phyloP scores from a whole-genome alignment of 306 rosid species.

The Crataegus laevigata region DNA sequence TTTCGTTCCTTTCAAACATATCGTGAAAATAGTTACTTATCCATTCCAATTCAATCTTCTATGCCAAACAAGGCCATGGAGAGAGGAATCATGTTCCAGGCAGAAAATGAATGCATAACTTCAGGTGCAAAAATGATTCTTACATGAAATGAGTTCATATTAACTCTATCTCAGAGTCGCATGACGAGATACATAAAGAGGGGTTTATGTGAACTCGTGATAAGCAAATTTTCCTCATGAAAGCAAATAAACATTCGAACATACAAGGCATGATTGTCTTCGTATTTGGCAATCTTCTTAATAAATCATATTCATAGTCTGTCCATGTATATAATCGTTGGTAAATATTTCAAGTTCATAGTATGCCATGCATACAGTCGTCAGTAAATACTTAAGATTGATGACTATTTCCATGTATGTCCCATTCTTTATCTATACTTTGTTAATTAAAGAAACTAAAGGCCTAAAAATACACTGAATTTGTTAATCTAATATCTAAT shows the following conservation, averaged over 20 bases:
- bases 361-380: too few species aligned
- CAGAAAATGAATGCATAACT: neutral
- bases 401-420: neutral
- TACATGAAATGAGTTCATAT: too few species aligned
- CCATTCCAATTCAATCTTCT: neutral
- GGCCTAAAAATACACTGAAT: neutral
- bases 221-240: neutral
- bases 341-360: neutral
- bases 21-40: neutral
- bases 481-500: too few species aligned
- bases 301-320: neutral
- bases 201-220: too few species aligned
- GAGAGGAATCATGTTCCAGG: neutral
- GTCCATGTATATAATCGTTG: neutral
- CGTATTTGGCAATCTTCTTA: neutral
- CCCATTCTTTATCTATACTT: neutral
- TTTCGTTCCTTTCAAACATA: neutral
- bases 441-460: too few species aligned
- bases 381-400: neutral
- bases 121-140: too few species aligned
- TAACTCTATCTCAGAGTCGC: too few species aligned
- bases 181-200: too few species aligned
- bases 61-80: too few species aligned
- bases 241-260: neutral
- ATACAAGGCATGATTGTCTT: neutral